phyloP scores from a whole-genome alignment of 2,329 filamentous ascomycete genomes.

The Harringtonia lauricola region DNA sequence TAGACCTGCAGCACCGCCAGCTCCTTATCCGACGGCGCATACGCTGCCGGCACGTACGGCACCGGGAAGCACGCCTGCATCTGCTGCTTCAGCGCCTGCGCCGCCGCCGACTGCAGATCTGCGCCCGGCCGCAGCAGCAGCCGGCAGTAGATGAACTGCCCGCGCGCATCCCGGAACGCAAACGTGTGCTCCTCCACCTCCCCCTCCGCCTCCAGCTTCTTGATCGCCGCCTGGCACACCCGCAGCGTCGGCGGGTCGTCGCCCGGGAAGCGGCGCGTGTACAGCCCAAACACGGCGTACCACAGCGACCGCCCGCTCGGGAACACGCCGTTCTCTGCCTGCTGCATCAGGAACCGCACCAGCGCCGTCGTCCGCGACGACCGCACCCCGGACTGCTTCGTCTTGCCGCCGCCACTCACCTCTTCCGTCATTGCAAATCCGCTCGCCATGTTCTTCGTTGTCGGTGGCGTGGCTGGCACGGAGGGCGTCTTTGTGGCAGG shows the following conservation, averaged over 20 bases:
- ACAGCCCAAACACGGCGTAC: slow-evolving; percentile 33
- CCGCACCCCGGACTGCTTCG: slow-evolving; percentile 8
- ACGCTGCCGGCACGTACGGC: slow-evolving; percentile 28
- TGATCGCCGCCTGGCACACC: slow-evolving; percentile 26
- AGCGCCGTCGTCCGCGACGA: slow-evolving; percentile 26
- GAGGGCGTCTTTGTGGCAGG: too few species aligned
- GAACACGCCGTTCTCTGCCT: slow-evolving; percentile 34
- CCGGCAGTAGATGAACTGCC: slow-evolving; percentile 31
- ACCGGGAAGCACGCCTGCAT: slow-evolving; percentile 35
- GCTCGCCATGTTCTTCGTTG: too few species aligned
- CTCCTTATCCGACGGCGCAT: slow-evolving; percentile 24
- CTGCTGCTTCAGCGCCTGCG: slow-evolving; percentile 28
- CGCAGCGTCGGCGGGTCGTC: slow-evolving; percentile 29
- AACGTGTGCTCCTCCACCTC: slow-evolving; percentile 29
- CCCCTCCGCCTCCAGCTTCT: slow-evolving; percentile 25
- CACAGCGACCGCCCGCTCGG: slow-evolving; percentile 39
- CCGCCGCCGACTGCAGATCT: slow-evolving; percentile 20
- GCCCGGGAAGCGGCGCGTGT: slow-evolving; percentile 27
- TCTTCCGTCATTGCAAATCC: too few species aligned
- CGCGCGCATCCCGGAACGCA: slow-evolving; percentile 28
- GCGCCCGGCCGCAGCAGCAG: slow-evolving; percentile 29
- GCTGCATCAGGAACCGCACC: slow-evolving; percentile 28
- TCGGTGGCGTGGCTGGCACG: too few species aligned
- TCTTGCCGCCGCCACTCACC: slow-evolving; percentile 10
- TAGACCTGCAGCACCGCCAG: slow-evolving; percentile 17